A percentile compares a stretch with the other conserved stretches of the same genome.
These are phyloP conservation scores for Clarkia xantiana DNA, from an alignment of 345 rosid genomes.

Conservation along the genomic window DNA sequence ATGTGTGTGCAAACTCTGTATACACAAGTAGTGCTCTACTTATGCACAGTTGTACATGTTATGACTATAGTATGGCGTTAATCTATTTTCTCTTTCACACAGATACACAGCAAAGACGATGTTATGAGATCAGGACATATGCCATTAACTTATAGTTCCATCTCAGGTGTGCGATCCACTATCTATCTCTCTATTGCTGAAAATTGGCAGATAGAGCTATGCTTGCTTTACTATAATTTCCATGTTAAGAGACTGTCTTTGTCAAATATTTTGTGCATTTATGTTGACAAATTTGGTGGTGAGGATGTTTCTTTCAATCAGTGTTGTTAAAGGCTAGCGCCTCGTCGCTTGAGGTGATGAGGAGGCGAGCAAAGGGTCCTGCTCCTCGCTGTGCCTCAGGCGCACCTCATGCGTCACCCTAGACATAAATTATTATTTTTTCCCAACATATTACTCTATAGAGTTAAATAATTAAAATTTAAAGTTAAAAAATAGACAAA, in stretches of 20 bases:
- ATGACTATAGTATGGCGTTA: not conserved
- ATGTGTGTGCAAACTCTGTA: too few species aligned
- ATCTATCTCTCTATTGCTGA: conserved; percentile 1
- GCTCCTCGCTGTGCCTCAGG: too few species aligned
- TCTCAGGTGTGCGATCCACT: conserved; percentile 37
- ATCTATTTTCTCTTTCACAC: conserved; percentile 17
- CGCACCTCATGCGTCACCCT: too few species aligned
- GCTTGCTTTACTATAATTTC: not conserved
- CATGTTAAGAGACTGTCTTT: not conserved
- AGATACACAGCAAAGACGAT: conserved; percentile 53
- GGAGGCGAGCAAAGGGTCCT: too few species aligned
- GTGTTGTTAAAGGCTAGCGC: too few species aligned
- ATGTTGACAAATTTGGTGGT: conserved; percentile 25
- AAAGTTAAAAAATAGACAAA: too few species aligned
- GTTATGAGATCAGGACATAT: conserved; percentile 36
- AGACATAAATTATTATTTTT: too few species aligned
- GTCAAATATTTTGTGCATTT: not conserved
- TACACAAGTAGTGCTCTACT: too few species aligned
- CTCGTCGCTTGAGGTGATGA: too few species aligned
- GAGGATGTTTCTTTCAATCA: conserved; percentile 43
- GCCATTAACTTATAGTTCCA: conserved; percentile 36
- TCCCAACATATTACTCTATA: too few species aligned
- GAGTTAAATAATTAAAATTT: too few species aligned
- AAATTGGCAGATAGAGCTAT: too few species aligned
- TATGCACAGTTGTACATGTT: not conserved